Percentiles rank a stretch among this genome's conserved stretches.
Conservation (phyloP, 2,329 filamentous ascomycete species). For the Cladosporium sp. region DNA sequence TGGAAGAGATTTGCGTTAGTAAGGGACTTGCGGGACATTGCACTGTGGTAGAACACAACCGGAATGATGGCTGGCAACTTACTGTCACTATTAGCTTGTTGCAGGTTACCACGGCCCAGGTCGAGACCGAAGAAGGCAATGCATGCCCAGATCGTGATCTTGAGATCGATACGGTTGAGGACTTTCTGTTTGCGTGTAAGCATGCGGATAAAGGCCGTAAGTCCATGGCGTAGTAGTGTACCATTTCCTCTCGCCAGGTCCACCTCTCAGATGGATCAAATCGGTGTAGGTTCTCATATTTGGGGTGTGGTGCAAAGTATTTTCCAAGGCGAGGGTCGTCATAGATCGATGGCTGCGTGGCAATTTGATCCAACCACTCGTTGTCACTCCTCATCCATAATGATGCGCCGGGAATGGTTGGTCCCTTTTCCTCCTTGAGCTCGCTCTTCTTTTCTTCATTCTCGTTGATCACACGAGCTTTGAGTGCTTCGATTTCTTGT, state of each 20-base stretch:
- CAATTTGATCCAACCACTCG: neutral
- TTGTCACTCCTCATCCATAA: slow-evolving; percentile 1
- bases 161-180: slow-evolving; percentile 19
- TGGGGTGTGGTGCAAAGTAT: neutral
- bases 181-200: slow-evolving; percentile 41
- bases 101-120: neutral
- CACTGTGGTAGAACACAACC: too few species aligned
- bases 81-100: slow-evolving; percentile 22
- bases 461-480: slow-evolving; percentile 3
- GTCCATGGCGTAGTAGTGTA: neutral
- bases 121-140: slow-evolving; percentile 15
- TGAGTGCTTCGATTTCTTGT: neutral
- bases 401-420: neutral
- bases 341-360: neutral
- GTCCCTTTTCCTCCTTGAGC: neutral
- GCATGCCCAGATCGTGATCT: slow-evolving; percentile 24
- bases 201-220: slow-evolving; percentile 42
- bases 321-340: neutral
- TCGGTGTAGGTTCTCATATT: slow-evolving; percentile 55
- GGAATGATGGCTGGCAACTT: slow-evolving; percentile 52
- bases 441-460: neutral
- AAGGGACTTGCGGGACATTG: too few species aligned
- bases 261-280: slow-evolving; percentile 55
- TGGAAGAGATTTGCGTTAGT: too few species aligned
- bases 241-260: slow-evolving; percentile 51